phyloP scores from a whole-genome alignment of 306 rosid species.

The Alnus rubra region DNA sequence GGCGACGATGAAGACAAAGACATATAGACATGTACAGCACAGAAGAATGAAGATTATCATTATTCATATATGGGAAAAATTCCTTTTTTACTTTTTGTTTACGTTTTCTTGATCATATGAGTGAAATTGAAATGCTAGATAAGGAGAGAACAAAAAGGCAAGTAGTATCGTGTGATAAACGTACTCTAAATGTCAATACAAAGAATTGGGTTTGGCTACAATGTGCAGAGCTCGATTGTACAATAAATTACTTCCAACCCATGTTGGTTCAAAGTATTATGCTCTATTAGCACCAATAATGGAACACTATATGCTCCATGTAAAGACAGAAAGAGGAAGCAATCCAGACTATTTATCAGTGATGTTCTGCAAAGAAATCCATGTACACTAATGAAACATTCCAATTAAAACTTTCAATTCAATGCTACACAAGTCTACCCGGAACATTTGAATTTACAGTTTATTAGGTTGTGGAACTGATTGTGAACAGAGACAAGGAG shows the following conservation, averaged over 20 bases:
- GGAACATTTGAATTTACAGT: background rate
- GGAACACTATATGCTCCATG: too few species aligned
- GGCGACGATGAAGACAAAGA: constrained; percentile 34
- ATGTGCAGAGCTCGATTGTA: background rate
- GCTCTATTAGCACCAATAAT: too few species aligned
- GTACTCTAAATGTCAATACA: background rate
- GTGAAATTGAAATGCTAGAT: background rate
- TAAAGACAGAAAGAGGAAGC: too few species aligned
- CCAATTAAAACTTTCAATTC: background rate
- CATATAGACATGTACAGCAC: constrained; percentile 1
- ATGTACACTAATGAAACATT: background rate
- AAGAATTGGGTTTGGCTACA: background rate
- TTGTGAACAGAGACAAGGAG: constrained; percentile 26
- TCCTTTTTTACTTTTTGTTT: background rate
- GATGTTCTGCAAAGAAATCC: background rate
- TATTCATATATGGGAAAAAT: background rate
- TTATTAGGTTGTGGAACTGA: constrained; percentile 21
- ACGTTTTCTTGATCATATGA: background rate
- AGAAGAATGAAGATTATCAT: background rate
- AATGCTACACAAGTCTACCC: constrained; percentile 22
- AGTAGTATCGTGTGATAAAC: background rate
- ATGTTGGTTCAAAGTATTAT: too few species aligned
- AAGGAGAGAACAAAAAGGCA: background rate
- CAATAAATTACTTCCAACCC: too few species aligned
- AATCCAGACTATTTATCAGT: background rate